phyloP scores from a whole-genome alignment of 2,329 filamentous ascomycete genomes.

The Colletotrichum abscissum region DNA sequence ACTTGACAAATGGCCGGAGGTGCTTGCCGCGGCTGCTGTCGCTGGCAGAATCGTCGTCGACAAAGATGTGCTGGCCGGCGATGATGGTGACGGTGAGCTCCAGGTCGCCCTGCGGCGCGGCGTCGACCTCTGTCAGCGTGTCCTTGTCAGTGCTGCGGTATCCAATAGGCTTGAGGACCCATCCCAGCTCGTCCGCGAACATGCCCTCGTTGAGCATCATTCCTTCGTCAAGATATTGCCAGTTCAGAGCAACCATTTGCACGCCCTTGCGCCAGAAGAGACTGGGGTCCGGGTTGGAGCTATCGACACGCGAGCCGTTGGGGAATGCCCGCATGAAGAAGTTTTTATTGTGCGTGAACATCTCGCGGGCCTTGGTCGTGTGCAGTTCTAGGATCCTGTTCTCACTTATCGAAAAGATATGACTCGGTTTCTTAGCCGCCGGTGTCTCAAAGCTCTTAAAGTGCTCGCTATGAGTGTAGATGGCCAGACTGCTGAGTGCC shows the following conservation, averaged over 20 bases:
- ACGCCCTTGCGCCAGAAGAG: conserved; percentile 93
- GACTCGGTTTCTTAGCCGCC: conserved; percentile 66
- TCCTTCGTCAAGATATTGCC: conserved; percentile 93
- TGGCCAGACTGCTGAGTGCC: conserved; percentile 77
- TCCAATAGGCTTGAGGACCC: conserved; percentile 84
- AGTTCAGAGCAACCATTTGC: conserved; percentile 98
- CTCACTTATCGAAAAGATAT: conserved; percentile 92
- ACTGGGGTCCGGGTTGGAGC: conserved; percentile 94
- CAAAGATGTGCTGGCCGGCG: conserved; percentile 79
- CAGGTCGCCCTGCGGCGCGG: conserved; percentile 64
- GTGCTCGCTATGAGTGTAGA: conserved; percentile 89
- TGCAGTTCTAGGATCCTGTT: conserved; percentile 72
- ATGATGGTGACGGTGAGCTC: conserved; percentile 79
- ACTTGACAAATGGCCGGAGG: conserved; percentile 79
- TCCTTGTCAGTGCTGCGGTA: conserved; percentile 67
- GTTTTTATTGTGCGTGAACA: conserved; percentile 88
- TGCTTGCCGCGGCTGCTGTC: conserved; percentile 44
- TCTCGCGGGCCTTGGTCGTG: conserved; percentile 74
- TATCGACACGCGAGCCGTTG: conserved; percentile 79
- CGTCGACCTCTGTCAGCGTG: conserved; percentile 55
- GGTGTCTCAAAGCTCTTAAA: conserved; percentile 79
- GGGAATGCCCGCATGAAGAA: conserved; percentile 95
- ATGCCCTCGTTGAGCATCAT: conserved; percentile 98
- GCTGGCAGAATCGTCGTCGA: conserved; percentile 56
- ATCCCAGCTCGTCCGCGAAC: conserved; percentile 88